phyloP scores from a whole-genome alignment of 768 basidiomycete species.

The Kwoniella dejecticola region DNA sequence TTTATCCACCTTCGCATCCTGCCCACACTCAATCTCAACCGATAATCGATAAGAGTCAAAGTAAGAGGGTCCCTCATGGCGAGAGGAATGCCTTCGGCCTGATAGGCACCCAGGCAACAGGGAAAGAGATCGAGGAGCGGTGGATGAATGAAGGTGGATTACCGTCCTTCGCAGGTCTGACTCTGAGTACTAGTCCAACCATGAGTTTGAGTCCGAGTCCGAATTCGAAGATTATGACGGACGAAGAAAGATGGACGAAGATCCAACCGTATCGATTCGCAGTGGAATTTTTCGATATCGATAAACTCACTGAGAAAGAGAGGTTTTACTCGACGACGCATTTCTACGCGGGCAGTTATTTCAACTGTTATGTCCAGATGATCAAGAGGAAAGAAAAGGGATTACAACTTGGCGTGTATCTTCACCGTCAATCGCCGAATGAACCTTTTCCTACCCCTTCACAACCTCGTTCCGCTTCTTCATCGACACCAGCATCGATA shows the following conservation, averaged over 20 bases:
- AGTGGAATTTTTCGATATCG: conserved; percentile 88
- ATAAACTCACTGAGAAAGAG: conserved; percentile 78
- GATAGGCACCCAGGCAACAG: conserved; percentile 20
- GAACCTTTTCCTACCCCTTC: conserved; percentile 78
- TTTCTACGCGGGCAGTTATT: conserved; percentile 85
- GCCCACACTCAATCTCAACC: not conserved
- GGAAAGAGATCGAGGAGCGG: conserved; percentile 30
- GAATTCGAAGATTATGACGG: not conserved
- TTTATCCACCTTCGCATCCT: no score
- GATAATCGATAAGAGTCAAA: not conserved
- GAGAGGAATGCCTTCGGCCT: conserved; percentile 56
- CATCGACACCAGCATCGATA: not conserved
- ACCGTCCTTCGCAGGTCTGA: no score
- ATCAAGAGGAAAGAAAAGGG: conserved; percentile 71
- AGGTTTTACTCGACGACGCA: conserved; percentile 80
- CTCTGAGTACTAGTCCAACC: not conserved
- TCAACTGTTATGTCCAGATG: conserved; percentile 73
- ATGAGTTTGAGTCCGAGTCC: conserved; percentile 4
- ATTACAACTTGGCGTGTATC: conserved; percentile 80
- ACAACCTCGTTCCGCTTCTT: conserved; percentile 55
- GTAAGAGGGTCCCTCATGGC: conserved; percentile 29
- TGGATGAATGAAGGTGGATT: conserved; percentile 27
- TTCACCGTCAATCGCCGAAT: conserved; percentile 72
- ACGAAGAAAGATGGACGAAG: conserved; percentile 46
- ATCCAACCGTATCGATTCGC: conserved; percentile 65